Percentiles rank a stretch among this genome's conserved stretches.
Evolutionary conservation across 2,329 filamentous ascomycete species (phyloP).

Genomic region (Keithomyces neogunnii): DNA sequence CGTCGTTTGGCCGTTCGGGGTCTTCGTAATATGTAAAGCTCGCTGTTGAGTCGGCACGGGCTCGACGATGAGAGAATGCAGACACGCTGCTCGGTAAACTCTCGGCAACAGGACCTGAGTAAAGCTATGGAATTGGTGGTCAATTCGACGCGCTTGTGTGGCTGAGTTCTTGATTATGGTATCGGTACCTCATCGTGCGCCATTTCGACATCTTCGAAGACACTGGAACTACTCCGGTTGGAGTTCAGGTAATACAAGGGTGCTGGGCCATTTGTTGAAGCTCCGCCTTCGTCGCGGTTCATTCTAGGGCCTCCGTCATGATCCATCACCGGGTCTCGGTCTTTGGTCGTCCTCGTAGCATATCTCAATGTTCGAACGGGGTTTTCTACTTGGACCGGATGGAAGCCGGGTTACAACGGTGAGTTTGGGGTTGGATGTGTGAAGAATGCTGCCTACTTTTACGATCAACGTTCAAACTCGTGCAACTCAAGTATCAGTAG

Average conservation of each 20-base stretch:
- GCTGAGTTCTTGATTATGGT: not conserved
- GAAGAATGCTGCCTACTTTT: not conserved
- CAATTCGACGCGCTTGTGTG: not conserved
- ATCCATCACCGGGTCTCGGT: constrained; percentile 2
- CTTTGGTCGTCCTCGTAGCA: not conserved
- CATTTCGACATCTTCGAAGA: constrained; percentile 97
- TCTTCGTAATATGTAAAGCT: constrained; percentile 87
- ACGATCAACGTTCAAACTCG: too few species aligned
- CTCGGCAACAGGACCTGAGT: constrained; percentile 87
- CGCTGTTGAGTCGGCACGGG: constrained; percentile 71
- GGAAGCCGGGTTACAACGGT: not conserved
- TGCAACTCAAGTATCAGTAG: too few species aligned
- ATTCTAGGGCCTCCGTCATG: not conserved
- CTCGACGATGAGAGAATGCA: constrained; percentile 80
- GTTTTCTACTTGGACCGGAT: not conserved
- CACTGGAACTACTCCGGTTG: constrained; percentile 67
- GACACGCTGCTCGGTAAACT: constrained; percentile 90
- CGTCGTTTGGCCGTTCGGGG: constrained; percentile 20
- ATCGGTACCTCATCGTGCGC: constrained; percentile 75
- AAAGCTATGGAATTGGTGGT: constrained; percentile 46
- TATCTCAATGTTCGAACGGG: not conserved
- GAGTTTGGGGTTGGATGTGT: not conserved
- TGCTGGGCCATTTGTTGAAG: constrained; percentile 1
- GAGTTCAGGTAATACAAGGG: constrained; percentile 52
- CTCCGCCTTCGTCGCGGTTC: not conserved